Conservation (phyloP, 2,329 filamentous ascomycete genomes). For the Xylaria arbuscula region DNA sequence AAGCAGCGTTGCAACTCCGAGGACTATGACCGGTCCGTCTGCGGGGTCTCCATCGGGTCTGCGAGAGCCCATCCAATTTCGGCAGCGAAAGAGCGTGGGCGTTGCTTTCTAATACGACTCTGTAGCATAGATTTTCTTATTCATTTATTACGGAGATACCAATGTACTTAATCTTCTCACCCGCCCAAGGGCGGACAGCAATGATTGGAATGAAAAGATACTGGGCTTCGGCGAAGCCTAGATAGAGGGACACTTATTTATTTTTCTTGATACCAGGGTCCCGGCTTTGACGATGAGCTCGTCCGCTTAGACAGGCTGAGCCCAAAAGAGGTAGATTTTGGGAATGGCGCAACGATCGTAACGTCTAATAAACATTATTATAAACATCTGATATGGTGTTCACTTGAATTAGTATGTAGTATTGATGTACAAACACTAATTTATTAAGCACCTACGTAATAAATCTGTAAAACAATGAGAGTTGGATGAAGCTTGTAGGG, state of each 20-base stretch:
- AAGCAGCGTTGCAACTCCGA: slow-evolving; percentile 58
- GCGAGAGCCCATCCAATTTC: slow-evolving; percentile 44
- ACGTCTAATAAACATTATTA: slow-evolving; percentile 15
- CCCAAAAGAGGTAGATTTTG: slow-evolving; percentile 23
- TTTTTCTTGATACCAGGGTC: slow-evolving; percentile 38
- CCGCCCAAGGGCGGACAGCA: slow-evolving; percentile 25
- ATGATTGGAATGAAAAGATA: slow-evolving; percentile 33
- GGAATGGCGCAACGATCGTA: slow-evolving; percentile 16
- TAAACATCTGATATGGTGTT: background rate
- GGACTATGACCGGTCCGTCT: slow-evolving; percentile 53
- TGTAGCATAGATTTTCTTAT: slow-evolving; percentile 42
- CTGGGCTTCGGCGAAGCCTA: slow-evolving; percentile 32
- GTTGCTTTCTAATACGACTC: slow-evolving; percentile 57
- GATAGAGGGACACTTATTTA: slow-evolving; percentile 29
- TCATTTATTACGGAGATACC: slow-evolving; percentile 40
- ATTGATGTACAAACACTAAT: background rate
- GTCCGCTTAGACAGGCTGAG: slow-evolving; percentile 27
- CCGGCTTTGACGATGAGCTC: slow-evolving; percentile 27
- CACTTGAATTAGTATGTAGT: background rate
- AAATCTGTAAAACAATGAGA: background rate
- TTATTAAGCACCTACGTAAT: background rate
- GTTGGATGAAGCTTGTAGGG: background rate
- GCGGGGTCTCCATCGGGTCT: slow-evolving; percentile 42
- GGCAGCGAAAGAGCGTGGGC: slow-evolving; percentile 57
- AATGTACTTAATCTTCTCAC: slow-evolving; percentile 39